phyloP scores from a whole-genome alignment of 1,139 yeast genomes.

The Meyerozyma elateridarum region DNA sequence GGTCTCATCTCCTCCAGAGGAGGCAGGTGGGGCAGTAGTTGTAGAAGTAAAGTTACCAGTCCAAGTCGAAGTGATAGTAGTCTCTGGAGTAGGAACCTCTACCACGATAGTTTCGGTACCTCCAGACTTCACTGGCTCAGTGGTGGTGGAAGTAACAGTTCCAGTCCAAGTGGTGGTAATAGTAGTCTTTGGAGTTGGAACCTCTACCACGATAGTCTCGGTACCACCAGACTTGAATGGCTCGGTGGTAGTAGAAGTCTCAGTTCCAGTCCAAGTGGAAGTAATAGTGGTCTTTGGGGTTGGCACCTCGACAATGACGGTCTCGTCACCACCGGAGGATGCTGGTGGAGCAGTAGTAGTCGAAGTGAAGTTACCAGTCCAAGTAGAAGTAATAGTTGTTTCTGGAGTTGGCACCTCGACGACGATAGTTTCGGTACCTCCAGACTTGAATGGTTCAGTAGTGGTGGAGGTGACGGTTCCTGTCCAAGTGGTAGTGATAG shows the following conservation, averaged over 20 bases:
- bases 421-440: constrained; percentile 4
- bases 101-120: constrained; percentile 4
- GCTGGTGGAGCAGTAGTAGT: constrained; percentile 7
- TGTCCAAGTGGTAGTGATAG: constrained; percentile 3
- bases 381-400: constrained; percentile 8
- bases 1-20: constrained; percentile 5
- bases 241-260: constrained; percentile 6
- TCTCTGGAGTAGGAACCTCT: constrained; percentile 5
- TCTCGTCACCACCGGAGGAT: constrained; percentile 9
- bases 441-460: background rate
- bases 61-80: constrained; percentile 5
- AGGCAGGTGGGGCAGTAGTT: constrained; percentile 3
- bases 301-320: constrained; percentile 11
- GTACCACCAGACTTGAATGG: constrained; percentile 7
- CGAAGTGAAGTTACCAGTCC: constrained; percentile 9
- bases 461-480: constrained; percentile 3
- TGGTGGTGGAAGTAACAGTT: background rate
- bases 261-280: constrained; percentile 10
- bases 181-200: constrained; percentile 8
- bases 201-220: constrained; percentile 7
- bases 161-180: constrained; percentile 5
- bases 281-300: constrained; percentile 7
- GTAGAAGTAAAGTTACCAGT: constrained; percentile 5
- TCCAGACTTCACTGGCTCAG: constrained; percentile 4
- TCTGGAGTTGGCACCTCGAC: constrained; percentile 6